Conservation (phyloP, 2,329 filamentous ascomycete species). For the Talaromyces islandicus region DNA sequence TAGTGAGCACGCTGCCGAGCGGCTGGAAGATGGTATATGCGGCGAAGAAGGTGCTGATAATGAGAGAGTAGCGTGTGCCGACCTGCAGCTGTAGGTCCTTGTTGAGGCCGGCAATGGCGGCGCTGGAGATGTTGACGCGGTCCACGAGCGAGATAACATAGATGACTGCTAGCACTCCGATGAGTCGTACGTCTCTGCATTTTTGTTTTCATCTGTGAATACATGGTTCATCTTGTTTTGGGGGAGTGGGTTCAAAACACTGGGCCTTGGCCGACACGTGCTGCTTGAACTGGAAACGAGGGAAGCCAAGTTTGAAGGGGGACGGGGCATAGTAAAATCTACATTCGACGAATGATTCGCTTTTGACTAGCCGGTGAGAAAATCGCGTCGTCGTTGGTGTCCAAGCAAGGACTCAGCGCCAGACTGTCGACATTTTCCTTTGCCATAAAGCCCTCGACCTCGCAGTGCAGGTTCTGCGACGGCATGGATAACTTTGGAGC, state of each 20-base stretch:
- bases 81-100: no score
- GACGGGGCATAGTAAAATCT: not conserved
- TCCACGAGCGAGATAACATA: no score
- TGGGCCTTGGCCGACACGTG: not conserved
- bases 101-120: no score
- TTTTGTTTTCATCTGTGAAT: no score
- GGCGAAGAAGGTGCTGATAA: constrained; percentile 28
- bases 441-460: not conserved
- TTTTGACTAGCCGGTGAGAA: not conserved
- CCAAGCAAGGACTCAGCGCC: not conserved
- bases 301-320: not conserved
- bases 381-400: not conserved
- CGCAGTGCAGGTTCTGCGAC: not conserved
- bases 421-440: not conserved
- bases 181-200: no score
- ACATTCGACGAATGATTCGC: not conserved
- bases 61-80: constrained; percentile 45
- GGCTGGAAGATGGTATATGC: constrained; percentile 25
- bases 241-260: not conserved
- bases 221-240: no score
- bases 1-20: constrained; percentile 15
- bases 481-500: not conserved
- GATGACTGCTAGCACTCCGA: no score
- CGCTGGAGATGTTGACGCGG: no score
- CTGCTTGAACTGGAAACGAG: not conserved